A percentile compares a stretch with the other conserved stretches of the same genome.
Evolutionary conservation across 148 eudicot genomes (phyloP).

Genomic region (Rhododendron griersonianum): DNA sequence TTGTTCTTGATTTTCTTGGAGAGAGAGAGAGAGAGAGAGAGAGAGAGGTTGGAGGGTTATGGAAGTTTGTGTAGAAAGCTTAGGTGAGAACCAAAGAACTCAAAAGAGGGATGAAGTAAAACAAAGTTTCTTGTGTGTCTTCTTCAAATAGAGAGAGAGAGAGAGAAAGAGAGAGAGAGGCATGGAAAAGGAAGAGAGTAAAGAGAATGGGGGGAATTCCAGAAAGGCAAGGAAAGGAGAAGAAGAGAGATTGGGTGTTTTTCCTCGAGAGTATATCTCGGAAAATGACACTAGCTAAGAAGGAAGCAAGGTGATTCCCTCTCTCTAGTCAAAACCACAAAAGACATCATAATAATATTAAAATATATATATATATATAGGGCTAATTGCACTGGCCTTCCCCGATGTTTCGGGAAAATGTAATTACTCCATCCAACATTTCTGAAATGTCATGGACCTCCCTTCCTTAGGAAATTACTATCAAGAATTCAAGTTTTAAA

Average conservation of each 20-base stretch:
- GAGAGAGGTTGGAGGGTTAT: not conserved
- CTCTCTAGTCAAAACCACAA: conserved; percentile 32
- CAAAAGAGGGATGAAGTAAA: not conserved
- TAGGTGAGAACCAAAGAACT: conserved; percentile 6
- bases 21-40: not conserved
- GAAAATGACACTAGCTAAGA: conserved; percentile 49
- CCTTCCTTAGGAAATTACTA: not conserved
- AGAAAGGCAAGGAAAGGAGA: conserved; percentile 27
- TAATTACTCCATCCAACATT: not conserved
- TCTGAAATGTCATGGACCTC: not conserved
- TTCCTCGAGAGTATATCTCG: conserved; percentile 43
- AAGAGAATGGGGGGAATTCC: conserved; percentile 12
- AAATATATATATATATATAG: too few relatives aligned
- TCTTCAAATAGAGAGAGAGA: conserved; percentile 11
- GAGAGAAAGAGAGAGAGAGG: not conserved
- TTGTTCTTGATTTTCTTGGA: conserved; percentile 2
- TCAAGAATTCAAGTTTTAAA: not conserved
- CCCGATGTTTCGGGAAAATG: not conserved
- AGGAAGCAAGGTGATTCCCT: conserved; percentile 17
- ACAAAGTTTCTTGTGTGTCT: conserved; percentile 2
- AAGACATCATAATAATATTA: not conserved
- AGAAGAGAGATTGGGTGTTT: conserved; percentile 5
- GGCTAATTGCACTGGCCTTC: not conserved
- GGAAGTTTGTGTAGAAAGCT: not conserved
- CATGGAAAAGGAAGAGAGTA: not conserved